Evolutionary conservation across 169 alveolate species (phyloP), one percentile per base, ranked within the genome.

Genomic region (Ichthyophthirius multifiliis): DNA sequence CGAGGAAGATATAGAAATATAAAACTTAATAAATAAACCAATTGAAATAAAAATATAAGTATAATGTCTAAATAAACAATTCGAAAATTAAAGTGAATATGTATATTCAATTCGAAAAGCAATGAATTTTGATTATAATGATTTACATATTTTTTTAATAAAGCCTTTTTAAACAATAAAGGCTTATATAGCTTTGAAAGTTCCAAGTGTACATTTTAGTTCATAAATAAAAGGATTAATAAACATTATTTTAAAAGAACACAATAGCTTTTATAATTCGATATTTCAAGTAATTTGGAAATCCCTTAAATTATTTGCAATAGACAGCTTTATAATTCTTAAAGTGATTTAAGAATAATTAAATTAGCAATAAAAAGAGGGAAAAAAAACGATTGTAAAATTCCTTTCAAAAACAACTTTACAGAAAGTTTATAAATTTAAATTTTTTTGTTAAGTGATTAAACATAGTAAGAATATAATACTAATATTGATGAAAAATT

Each of bases 381-480:
- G 6, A 67, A 67, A 41, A 67, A 67, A n/a, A 65, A 46, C 20
- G 77, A 67, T 23, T 35, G 62, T 44, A 67, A 67, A 41, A 67
- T 67, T n/a, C 77, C 77, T 6, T 39, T 67, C 23, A 67, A 67
- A 67, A 67, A 37, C 30, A 67, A 30, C 1, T 67, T 37, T 39
- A 35, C 64, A 3, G 43, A 41, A 1, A n/a, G 39, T n/a, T 62
- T 67, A 18, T n/a, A 67, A 34, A 18, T 67, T 18, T 47, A 67
- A 39, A 32, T 44, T n/a, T 34, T 20, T 32, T 67, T 47, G 77
- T 20, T 32, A 12, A 65, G 34, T 32, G 46, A 65, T 13, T 30
- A 18, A 55, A 55, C 63, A 0, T 37, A 67, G 16, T 35, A 9
- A 20, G 20, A 67, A 9, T 32, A 34, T 4, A 37, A 16, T 7